Percentiles rank a stretch among this genome's conserved stretches.
Evolutionary conservation across 176 grass and related monocot genomes (phyloP).

Genomic region (Thinopyrum elongatum): DNA sequence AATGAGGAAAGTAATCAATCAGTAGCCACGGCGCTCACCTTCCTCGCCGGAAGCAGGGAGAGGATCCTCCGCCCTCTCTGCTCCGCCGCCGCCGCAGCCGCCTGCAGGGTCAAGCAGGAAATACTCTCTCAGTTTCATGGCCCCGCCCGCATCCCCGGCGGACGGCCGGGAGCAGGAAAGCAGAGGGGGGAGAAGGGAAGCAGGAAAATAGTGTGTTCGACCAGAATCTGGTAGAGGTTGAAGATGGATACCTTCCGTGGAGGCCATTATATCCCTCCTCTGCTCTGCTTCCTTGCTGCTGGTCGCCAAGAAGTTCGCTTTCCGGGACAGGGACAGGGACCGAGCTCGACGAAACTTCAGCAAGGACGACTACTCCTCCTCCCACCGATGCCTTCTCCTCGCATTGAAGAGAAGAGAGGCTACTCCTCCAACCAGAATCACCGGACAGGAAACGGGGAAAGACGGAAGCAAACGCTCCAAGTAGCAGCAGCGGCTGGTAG

Average conservation of each 20-base stretch:
- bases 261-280: constrained; percentile 52
- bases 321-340: not conserved
- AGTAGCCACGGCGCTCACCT: constrained; percentile 37
- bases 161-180: not conserved
- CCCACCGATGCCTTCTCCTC: constrained; percentile 43
- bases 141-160: not conserved
- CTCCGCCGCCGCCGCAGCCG: not conserved
- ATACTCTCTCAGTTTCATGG: constrained; percentile 60
- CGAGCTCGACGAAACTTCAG: constrained; percentile 21
- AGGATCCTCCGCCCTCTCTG: not conserved
- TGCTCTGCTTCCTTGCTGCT: not conserved
- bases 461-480: not conserved
- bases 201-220: not conserved
- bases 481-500: not conserved
- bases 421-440: too few species aligned
- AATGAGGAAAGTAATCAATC: not conserved
- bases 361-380: not conserved
- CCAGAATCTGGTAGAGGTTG: constrained; percentile 9
- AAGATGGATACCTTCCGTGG: constrained; percentile 60
- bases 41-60: constrained; percentile 20
- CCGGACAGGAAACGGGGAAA: not conserved
- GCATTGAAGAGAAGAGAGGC: constrained; percentile 51
- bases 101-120: constrained; percentile 51
- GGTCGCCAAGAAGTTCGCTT: constrained; percentile 16
- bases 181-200: not conserved